A percentile compares a stretch with the other conserved stretches of the same genome.
phyloP scores from a whole-genome alignment of 495 filamentous ascomycete species.

The Neurospora sp. region DNA sequence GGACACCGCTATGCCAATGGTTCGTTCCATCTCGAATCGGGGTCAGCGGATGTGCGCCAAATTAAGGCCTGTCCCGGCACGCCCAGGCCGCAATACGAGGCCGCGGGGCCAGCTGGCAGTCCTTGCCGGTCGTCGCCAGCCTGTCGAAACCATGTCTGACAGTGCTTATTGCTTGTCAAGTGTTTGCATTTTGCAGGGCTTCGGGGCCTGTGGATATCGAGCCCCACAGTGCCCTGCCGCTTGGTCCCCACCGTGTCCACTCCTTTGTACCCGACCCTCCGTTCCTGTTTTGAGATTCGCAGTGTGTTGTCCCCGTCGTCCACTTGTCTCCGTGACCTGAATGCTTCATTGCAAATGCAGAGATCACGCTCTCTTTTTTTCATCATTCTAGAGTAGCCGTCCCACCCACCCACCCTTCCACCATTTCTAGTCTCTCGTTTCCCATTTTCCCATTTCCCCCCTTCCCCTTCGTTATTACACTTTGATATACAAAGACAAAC shows the following conservation, averaged over 20 bases:
- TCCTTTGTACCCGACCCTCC: background rate
- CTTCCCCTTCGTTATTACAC: background rate
- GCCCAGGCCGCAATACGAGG: background rate
- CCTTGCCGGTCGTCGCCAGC: background rate
- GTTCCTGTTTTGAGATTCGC: background rate
- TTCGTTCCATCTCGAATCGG: background rate
- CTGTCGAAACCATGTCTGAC: background rate
- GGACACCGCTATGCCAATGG: background rate
- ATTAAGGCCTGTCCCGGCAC: background rate
- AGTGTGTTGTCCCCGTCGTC: background rate
- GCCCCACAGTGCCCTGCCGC: background rate
- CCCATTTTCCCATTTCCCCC: background rate
- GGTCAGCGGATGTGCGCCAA: background rate
- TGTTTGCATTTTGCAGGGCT: background rate
- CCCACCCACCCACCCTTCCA: background rate
- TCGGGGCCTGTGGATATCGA: background rate
- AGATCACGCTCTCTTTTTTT: background rate
- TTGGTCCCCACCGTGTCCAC: background rate
- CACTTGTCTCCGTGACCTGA: background rate
- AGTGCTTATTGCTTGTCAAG: background rate
- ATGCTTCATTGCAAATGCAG: background rate
- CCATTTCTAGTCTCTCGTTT: background rate
- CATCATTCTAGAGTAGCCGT: background rate
- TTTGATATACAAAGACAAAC: background rate
- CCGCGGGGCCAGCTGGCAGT: background rate